Conservation (phyloP, 495 filamentous ascomycete genomes). For the Neurospora africana region DNA sequence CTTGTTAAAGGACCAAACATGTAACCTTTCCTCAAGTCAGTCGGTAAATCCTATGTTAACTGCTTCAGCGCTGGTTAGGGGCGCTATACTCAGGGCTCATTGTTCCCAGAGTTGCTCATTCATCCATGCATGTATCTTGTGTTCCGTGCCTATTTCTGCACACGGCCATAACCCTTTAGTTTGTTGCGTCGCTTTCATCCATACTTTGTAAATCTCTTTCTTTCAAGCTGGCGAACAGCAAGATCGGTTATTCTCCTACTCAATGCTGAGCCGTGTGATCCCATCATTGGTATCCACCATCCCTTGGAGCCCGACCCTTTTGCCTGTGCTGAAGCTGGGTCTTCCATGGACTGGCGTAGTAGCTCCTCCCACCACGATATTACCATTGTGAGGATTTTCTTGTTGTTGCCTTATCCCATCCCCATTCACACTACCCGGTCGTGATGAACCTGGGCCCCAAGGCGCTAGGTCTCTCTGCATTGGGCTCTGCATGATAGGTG, state of each 20-base stretch:
- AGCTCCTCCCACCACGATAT: constrained; percentile 1
- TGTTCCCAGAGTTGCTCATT: background rate
- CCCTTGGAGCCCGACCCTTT: constrained; percentile 76
- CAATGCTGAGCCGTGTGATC: constrained; percentile 84
- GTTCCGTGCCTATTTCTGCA: background rate
- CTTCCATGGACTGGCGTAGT: background rate
- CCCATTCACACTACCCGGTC: constrained; percentile 49
- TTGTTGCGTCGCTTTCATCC: background rate
- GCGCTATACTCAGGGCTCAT: background rate
- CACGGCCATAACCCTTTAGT: background rate
- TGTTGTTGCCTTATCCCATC: constrained; percentile 30
- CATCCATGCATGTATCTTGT: background rate
- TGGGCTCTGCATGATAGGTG: constrained; percentile 77
- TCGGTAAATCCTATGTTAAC: background rate
- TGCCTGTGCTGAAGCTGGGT: background rate
- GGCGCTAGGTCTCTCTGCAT: constrained; percentile 56
- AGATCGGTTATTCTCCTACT: constrained; percentile 2
- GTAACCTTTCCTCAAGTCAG: background rate
- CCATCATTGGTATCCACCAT: constrained; percentile 95
- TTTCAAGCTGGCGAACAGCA: background rate
- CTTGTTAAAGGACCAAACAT: background rate
- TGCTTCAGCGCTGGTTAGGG: background rate
- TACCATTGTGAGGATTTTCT: constrained; percentile 17
- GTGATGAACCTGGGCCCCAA: constrained; percentile 48
- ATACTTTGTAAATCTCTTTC: background rate